A percentile compares a stretch with the other conserved stretches of the same genome.
These are phyloP conservation scores for Xylaria curta DNA, from an alignment of 495 filamentous ascomycete species.

Conservation along the genomic window DNA sequence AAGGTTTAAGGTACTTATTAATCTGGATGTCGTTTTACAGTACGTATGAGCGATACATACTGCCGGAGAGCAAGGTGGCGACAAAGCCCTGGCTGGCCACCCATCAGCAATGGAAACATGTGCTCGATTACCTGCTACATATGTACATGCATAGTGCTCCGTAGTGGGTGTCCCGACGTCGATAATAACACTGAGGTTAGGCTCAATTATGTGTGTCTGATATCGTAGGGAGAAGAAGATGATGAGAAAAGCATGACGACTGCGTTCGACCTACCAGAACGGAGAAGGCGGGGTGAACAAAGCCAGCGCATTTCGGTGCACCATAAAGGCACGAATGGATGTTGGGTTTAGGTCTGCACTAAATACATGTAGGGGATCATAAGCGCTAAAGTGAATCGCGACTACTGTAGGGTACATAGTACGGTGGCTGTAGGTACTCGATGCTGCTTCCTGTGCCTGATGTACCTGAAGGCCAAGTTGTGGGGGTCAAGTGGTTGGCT, in stretches of 20 bases:
- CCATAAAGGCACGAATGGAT: background rate
- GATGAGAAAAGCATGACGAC: constrained; percentile 13
- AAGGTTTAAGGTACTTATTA: no score
- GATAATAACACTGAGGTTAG: background rate
- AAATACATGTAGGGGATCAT: background rate
- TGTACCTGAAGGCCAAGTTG: background rate
- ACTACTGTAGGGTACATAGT: background rate
- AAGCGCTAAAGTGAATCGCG: background rate
- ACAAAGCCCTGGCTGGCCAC: background rate
- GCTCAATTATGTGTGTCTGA: background rate
- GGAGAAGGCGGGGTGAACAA: background rate
- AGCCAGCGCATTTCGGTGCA: background rate
- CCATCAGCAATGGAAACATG: background rate
- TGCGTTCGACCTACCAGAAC: background rate
- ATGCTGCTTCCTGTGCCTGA: no score
- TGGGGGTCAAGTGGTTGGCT: background rate
- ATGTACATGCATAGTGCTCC: no score
- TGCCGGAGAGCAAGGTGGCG: background rate
- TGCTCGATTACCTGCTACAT: background rate
- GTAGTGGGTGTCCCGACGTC: no score
- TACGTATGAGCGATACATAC: background rate
- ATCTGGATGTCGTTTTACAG: background rate
- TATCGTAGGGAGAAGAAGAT: background rate
- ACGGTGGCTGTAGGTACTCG: background rate
- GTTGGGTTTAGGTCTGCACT: no score